A percentile compares a stretch with the other conserved stretches of the same genome.
phyloP scores from a whole-genome alignment of 225 moss, liverwort and hornwort species.

The Polytrichum commune region DNA sequence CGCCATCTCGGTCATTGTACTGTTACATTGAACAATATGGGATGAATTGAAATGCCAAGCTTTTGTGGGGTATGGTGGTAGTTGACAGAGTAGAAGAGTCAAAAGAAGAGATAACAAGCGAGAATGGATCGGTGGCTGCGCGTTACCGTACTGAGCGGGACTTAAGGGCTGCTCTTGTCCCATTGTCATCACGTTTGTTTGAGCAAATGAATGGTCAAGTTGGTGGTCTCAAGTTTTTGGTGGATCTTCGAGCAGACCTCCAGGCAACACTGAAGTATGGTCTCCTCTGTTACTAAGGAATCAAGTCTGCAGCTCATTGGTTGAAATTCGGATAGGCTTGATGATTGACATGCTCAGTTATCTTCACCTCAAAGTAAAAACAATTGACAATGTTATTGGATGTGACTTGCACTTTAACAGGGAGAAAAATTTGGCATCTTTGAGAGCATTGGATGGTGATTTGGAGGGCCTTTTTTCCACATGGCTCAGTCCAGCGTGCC shows the following conservation, averaged over 20 bases:
- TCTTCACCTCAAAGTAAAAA: neutral
- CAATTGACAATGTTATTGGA: conserved; percentile 6
- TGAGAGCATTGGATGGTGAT: conserved; percentile 83
- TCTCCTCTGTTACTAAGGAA: neutral
- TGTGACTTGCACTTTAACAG: conserved; percentile 39
- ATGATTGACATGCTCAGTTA: no score
- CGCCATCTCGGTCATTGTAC: neutral
- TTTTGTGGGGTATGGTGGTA: conserved; percentile 24
- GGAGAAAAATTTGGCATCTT: conserved; percentile 68
- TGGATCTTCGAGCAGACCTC: conserved; percentile 92
- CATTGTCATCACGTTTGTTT: conserved; percentile 79
- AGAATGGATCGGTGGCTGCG: conserved; percentile 59
- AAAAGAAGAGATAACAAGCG: conserved; percentile 35
- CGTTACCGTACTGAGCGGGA: conserved; percentile 78
- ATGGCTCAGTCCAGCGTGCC: conserved; percentile 95
- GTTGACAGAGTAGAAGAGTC: conserved; percentile 34
- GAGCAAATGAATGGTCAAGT: conserved; percentile 96
- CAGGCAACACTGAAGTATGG: conserved; percentile 63
- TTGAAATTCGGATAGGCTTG: no score
- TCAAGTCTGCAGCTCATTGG: no score
- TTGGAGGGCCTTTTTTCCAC: conserved; percentile 84
- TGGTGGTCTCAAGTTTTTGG: conserved; percentile 93
- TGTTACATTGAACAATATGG: neutral
- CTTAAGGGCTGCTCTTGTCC: conserved; percentile 77
- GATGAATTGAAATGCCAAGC: conserved; percentile 6